Percentiles rank a stretch among this genome's conserved stretches.
These are phyloP conservation scores for Carpediemonas membranifera DNA, from an alignment of 78 protist genomes.

Conservation along the genomic window DNA sequence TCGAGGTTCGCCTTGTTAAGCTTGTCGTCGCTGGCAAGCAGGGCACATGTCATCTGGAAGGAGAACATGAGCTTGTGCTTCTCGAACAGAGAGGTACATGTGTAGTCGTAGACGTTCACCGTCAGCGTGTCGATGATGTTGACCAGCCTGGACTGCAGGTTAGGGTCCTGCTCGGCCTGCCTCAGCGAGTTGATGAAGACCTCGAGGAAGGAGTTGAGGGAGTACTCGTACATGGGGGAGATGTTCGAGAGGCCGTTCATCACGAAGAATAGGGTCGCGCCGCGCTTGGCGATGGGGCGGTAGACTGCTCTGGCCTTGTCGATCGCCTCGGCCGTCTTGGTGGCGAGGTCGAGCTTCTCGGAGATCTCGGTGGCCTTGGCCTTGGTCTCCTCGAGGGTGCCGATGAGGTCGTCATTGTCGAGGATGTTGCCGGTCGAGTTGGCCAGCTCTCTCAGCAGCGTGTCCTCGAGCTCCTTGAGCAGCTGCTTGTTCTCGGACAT, in stretches of 20 bases:
- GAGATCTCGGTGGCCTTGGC: constrained; percentile 43
- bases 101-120: constrained; percentile 47
- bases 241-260: constrained; percentile 46
- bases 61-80: constrained; percentile 62
- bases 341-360: constrained; percentile 46
- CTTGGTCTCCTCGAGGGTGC: constrained; percentile 65
- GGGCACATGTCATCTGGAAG: constrained; percentile 51
- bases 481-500: constrained; percentile 36
- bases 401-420: constrained; percentile 65
- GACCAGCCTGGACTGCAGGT: constrained; percentile 37
- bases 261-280: constrained; percentile 67
- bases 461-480: constrained; percentile 73
- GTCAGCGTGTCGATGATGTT: constrained; percentile 59
- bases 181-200: constrained; percentile 36
- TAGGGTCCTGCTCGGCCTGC: not conserved
- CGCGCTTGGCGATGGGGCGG: constrained; percentile 68
- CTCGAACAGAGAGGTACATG: constrained; percentile 69
- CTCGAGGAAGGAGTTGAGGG: constrained; percentile 58
- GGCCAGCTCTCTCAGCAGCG: constrained; percentile 39
- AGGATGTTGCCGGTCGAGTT: constrained; percentile 48
- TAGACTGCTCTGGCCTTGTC: constrained; percentile 41
- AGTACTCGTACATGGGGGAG: constrained; percentile 71
- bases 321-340: constrained; percentile 42
- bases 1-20: constrained; percentile 38
- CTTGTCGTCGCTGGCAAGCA: not conserved